phyloP scores from a whole-genome alignment of 2,329 filamentous ascomycete genomes.

The Aureobasidium sp. region DNA sequence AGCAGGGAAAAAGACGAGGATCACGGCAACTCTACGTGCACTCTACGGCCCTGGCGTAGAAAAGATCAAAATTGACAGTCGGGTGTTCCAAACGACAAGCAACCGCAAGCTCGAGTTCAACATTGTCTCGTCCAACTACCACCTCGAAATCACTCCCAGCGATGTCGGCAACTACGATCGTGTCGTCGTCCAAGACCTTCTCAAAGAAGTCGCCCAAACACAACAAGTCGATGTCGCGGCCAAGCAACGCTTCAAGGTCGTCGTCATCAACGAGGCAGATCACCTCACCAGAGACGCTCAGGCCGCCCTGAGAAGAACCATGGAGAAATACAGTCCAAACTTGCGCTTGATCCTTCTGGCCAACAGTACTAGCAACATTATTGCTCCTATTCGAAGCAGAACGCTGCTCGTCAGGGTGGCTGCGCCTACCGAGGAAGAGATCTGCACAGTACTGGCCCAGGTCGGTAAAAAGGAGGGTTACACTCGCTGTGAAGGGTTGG shows the following conservation, averaged over 20 bases:
- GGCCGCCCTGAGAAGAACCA: conserved; percentile 85
- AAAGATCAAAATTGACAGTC: conserved; percentile 98
- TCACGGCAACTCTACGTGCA: conserved; percentile 90
- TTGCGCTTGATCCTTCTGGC: conserved; percentile 83
- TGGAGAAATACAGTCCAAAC: conserved; percentile 99
- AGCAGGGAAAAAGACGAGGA: conserved; percentile 94
- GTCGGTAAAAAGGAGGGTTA: conserved; percentile 77
- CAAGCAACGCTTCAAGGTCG: conserved; percentile 92
- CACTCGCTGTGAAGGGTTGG: conserved; percentile 66
- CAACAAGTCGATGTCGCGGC: conserved; percentile 95
- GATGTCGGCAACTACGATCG: conserved; percentile 95
- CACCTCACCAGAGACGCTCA: conserved; percentile 90
- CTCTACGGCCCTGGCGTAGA: conserved; percentile 95
- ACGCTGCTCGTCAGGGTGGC: conserved; percentile 88
- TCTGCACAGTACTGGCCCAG: conserved; percentile 63
- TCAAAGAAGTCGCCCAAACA: conserved; percentile 97
- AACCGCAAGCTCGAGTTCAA: conserved; percentile 99
- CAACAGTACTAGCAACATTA: conserved; percentile 96
- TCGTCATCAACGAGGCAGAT: conserved; percentile 98
- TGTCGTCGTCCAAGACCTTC: conserved; percentile 87
- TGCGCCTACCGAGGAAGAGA: conserved; percentile 78
- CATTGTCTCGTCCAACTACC: conserved; percentile 93
- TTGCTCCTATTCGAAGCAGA: conserved; percentile 91
- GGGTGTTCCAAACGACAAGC: conserved; percentile 85
- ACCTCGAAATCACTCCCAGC: conserved; percentile 95